phyloP scores from a whole-genome alignment of 805 yeast genomes.

The Kodamaea lidongshanica region DNA sequence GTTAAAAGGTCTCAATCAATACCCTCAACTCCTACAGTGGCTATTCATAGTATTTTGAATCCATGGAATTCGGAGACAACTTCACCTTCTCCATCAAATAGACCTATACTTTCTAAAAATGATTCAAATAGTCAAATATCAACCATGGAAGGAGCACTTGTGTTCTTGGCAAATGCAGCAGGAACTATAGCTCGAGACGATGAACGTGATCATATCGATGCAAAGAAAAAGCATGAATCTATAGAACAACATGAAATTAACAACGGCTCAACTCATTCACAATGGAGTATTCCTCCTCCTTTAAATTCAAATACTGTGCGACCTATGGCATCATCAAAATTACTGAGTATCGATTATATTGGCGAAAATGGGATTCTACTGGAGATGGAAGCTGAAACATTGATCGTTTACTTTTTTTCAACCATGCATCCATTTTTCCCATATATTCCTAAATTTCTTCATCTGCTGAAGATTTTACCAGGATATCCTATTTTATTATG shows the following conservation, averaged over 20 bases:
- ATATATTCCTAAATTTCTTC: slow-evolving; percentile 69
- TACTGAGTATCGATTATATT: slow-evolving; percentile 61
- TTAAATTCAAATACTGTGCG: slow-evolving; percentile 27
- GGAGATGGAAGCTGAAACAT: slow-evolving; percentile 52
- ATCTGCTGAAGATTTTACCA: slow-evolving; percentile 57
- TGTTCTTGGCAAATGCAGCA: slow-evolving; percentile 71
- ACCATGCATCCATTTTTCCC: slow-evolving; percentile 91
- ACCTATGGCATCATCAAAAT: slow-evolving; percentile 40
- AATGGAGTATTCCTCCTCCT: slow-evolving; percentile 16
- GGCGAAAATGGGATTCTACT: slow-evolving; percentile 52
- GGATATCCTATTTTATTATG: slow-evolving; percentile 77
- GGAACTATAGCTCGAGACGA: slow-evolving; percentile 69
- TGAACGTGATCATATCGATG: slow-evolving; percentile 55
- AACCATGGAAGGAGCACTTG: slow-evolving; percentile 55
- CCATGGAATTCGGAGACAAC: too few species aligned
- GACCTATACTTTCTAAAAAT: too few species aligned
- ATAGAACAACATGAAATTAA: slow-evolving; percentile 36
- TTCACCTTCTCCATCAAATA: too few species aligned
- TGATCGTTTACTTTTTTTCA: slow-evolving; percentile 58
- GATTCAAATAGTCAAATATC: slow-evolving; percentile 32
- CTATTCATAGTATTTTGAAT: too few species aligned
- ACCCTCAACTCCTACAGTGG: slow-evolving; percentile 1
- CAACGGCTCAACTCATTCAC: slow-evolving; percentile 1
- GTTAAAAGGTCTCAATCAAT: too few species aligned
- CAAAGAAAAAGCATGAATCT: slow-evolving; percentile 41